phyloP scores from a whole-genome alignment of 805 yeast genomes.

The Phaffomyces opuntiae region DNA sequence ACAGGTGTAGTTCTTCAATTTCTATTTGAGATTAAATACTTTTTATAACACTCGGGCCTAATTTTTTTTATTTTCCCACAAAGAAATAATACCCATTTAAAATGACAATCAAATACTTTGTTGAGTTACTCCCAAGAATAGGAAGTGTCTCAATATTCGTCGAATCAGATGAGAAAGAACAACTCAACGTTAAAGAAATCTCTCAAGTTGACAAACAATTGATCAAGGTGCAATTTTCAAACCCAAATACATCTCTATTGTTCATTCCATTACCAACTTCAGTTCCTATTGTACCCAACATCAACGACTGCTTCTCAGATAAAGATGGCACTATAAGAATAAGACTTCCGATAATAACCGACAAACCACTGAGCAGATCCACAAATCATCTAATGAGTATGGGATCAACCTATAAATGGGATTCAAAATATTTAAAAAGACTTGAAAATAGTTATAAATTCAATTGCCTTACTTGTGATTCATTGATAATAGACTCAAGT shows the following conservation, averaged over 20 bases:
- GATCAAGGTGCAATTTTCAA: not conserved
- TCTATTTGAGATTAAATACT: not conserved
- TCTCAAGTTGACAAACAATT: conserved; percentile 2
- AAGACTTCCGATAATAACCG: conserved; percentile 9
- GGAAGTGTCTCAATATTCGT: conserved; percentile 10
- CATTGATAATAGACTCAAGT: conserved; percentile 25
- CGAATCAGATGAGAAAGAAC: conserved; percentile 1
- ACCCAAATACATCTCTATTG: not conserved
- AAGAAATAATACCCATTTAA: not conserved
- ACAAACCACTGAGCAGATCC: conserved; percentile 8
- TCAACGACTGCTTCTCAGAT: not conserved
- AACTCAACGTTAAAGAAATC: not conserved
- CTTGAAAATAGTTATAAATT: conserved; percentile 24
- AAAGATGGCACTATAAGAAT: conserved; percentile 4
- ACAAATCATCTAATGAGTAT: conserved; percentile 19
- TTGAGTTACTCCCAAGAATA: conserved; percentile 14
- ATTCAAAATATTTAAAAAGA: conserved; percentile 31
- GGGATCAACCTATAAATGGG: conserved; percentile 31
- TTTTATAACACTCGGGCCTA: not conserved
- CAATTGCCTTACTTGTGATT: conserved; percentile 28
- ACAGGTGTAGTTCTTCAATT: not conserved
- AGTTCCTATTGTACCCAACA: conserved; percentile 1
- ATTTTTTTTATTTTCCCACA: not conserved
- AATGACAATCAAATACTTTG: conserved; percentile 1
- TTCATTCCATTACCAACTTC: conserved; percentile 5